These are phyloP conservation scores for Tylopilus sp. DNA, from an alignment of 768 basidiomycete species.

Conservation along the genomic window DNA sequence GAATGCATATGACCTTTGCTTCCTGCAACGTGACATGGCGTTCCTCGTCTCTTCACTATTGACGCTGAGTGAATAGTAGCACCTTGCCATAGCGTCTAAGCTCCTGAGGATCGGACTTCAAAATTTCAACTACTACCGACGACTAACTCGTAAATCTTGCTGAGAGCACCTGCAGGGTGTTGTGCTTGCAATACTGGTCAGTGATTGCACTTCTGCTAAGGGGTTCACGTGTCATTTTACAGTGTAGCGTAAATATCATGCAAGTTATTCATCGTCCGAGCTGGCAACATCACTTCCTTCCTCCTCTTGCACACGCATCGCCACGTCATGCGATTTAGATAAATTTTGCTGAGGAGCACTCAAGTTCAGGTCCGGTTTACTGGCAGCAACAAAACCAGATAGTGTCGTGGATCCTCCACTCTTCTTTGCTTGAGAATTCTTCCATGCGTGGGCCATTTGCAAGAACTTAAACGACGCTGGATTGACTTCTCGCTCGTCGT, in stretches of 20 bases:
- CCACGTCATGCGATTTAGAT: conserved; percentile 21
- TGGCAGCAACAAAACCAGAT: conserved; percentile 49
- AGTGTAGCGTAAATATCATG: background rate
- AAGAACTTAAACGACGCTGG: conserved; percentile 94
- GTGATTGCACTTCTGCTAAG: conserved; percentile 37
- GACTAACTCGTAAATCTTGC: too few species aligned
- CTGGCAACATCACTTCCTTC: conserved; percentile 52
- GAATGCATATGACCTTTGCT: too few species aligned
- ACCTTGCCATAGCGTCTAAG: too few species aligned
- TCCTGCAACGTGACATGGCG: too few species aligned
- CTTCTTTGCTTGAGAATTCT: conserved; percentile 48
- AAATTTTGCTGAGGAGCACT: conserved; percentile 2
- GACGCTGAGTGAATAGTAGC: too few species aligned
- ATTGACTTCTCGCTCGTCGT: conserved; percentile 93
- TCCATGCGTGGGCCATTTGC: conserved; percentile 94
- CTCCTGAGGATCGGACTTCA: too few species aligned
- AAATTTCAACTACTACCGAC: too few species aligned
- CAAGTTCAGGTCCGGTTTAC: conserved; percentile 12
- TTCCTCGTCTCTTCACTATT: too few species aligned
- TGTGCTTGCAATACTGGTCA: too few species aligned
- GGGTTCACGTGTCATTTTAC: too few species aligned
- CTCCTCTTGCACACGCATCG: conserved; percentile 24
- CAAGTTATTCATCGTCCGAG: conserved; percentile 41
- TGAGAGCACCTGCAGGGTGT: too few species aligned
- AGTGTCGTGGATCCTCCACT: conserved; percentile 34